Conservation (phyloP, 1,139 yeast species). For the Taphrina communis region DNA sequence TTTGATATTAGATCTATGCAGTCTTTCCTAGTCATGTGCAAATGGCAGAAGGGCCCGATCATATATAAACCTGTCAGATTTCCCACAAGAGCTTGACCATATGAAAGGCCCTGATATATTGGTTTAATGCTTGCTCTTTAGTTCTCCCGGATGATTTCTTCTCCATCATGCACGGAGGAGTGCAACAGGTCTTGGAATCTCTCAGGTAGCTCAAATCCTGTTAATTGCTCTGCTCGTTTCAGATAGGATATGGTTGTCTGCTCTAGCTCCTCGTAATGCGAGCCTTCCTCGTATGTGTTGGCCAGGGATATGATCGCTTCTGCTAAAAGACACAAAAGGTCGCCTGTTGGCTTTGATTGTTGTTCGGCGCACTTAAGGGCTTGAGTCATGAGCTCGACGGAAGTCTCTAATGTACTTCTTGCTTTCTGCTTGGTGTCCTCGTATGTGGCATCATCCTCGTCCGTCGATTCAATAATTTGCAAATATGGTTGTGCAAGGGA, state of each 20-base stretch:
- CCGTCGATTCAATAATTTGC: not conserved
- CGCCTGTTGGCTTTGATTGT: constrained; percentile 4
- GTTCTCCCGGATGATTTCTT: not conserved
- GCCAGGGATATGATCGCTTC: constrained; percentile 22
- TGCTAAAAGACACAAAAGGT: constrained; percentile 22
- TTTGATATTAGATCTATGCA: no score
- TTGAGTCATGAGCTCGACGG: constrained; percentile 16
- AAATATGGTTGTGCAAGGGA: constrained; percentile 21
- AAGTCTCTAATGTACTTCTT: constrained; percentile 7
- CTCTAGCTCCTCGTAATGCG: constrained; percentile 17
- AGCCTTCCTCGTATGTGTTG: constrained; percentile 22
- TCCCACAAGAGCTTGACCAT: no score
- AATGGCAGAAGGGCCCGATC: no score
- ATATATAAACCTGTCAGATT: no score
- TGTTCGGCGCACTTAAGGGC: constrained; percentile 20
- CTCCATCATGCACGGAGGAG: not conserved
- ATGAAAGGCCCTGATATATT: no score
- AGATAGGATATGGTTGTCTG: constrained; percentile 4
- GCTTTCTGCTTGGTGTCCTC: not conserved
- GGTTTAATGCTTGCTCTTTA: not conserved
- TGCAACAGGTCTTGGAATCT: constrained; percentile 17
- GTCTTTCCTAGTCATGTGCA: no score
- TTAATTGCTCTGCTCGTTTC: constrained; percentile 1
- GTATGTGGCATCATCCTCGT: not conserved
- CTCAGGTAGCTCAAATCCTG: constrained; percentile 14